Conservation (phyloP, 805 yeast genomes). For the Helenozyma rhizophorensis region DNA sequence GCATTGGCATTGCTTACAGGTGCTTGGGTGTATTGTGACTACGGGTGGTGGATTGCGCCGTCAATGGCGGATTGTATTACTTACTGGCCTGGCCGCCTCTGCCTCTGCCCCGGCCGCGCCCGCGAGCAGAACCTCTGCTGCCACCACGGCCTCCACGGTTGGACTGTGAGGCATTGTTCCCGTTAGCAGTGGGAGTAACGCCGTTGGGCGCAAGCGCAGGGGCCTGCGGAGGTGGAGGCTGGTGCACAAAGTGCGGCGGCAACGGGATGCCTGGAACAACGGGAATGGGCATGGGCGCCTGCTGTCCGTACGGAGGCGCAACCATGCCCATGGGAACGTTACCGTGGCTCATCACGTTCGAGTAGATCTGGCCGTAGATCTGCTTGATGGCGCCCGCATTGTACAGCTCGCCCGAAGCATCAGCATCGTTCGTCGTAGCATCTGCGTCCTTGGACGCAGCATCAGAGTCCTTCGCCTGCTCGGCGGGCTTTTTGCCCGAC, state of each 20-base stretch:
- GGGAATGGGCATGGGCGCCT: too few species aligned
- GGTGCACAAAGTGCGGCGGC: constrained; percentile 31
- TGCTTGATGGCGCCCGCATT: constrained; percentile 34
- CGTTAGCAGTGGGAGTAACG: neutral
- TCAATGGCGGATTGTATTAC: too few species aligned
- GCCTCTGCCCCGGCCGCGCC: constrained; percentile 14
- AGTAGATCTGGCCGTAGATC: constrained; percentile 41
- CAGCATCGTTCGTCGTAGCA: constrained; percentile 4
- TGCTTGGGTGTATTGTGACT: too few species aligned
- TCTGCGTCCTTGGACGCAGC: neutral
- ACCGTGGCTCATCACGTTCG: constrained; percentile 40
- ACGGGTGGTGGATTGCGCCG: too few species aligned
- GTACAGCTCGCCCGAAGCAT: constrained; percentile 13
- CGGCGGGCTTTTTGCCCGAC: neutral
- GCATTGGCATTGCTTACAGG: too few species aligned
- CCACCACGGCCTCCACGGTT: constrained; percentile 8
- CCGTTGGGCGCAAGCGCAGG: neutral
- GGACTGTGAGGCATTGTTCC: neutral
- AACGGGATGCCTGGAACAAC: constrained; percentile 34
- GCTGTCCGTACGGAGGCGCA: neutral
- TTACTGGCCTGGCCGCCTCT: too few species aligned
- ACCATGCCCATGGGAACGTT: constrained; percentile 2
- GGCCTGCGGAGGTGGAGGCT: constrained; percentile 10
- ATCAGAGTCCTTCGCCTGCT: neutral
- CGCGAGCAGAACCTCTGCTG: constrained; percentile 15